phyloP scores from a whole-genome alignment of 176 grass and related monocot species.

The Carex cristatella region DNA sequence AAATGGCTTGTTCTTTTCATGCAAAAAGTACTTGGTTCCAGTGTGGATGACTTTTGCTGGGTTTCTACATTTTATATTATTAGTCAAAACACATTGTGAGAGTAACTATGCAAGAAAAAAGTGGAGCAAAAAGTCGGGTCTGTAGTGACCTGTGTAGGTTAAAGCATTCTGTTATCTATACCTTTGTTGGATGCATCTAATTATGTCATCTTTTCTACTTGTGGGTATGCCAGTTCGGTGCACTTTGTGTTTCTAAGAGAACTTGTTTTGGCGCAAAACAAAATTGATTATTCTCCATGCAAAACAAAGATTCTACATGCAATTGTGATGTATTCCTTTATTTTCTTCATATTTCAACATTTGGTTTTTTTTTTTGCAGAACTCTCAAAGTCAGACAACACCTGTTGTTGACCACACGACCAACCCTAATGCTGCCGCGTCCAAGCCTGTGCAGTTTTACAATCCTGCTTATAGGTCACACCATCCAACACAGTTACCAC shows the following conservation, averaged over 20 bases:
- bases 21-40: background rate
- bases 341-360: background rate
- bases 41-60: background rate
- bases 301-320: background rate
- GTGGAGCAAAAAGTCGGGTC: background rate
- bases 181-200: background rate
- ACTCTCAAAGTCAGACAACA: slow-evolving; percentile 52
- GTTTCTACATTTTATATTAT: background rate
- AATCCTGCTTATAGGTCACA: slow-evolving; percentile 42
- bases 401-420: slow-evolving; percentile 30
- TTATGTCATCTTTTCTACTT: background rate
- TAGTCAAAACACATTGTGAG: background rate
- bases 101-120: background rate
- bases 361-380: slow-evolving; percentile 51
- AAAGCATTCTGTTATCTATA: background rate
- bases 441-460: slow-evolving; percentile 41
- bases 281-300: background rate
- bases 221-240: background rate
- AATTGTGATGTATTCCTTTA: background rate
- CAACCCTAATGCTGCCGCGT: slow-evolving; percentile 41
- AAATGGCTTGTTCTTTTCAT: background rate
- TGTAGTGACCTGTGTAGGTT: background rate
- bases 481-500: slow-evolving; percentile 50
- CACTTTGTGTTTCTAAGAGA: background rate
- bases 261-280: background rate